Evolutionary conservation across 176 grass and related monocot species (phyloP), one percentile per base, ranked within the genome.

Genomic region (Tillandsia fasciculata): DNA sequence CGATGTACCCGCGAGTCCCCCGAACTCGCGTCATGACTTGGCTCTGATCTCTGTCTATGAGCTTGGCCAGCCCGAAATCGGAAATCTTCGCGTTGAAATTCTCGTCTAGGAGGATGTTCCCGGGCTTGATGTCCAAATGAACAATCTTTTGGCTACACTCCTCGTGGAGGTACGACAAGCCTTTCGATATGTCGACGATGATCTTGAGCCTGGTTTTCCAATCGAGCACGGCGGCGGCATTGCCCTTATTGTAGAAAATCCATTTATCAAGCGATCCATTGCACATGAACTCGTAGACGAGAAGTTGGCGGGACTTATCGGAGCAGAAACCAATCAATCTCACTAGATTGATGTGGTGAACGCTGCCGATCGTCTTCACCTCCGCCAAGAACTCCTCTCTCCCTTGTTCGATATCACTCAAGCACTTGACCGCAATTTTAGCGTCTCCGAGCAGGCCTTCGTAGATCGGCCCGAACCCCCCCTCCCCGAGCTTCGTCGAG

Each of bases 101-200:
- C 12, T 87, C 81, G 64, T 96, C 87, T 65, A 87, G 64, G 11
- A 95, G 83, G 56, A 93, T 88, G 15, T 86, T 92, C 49, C 79
- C 79, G 18, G 89, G 89, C 26, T 88, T 88, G 48, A 94, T 74
- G 77, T 90, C 91, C 26, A 89, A 22, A 80, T 95, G 87, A 67
- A 74, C 78, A 78, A 95, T 90, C 61, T 63, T 79, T 20, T 90
- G 78, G 3, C 53, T 68, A 11, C 86, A 89, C 14, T 84, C 83
- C 10, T 89, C 78, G 53, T 95, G 83, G 70, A 95, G 86, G 68
- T 95, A 95, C 28, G 76, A 54, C 12, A 95, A 28, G 22, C 83
- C 90, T 51, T 77, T 89, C 3, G 86, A 77, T 9, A 90, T 69
- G 11, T 80, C 64, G 0, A 49, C 54, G 20, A 90, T 64, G 29